Conservation (phyloP, 176 grass and related monocot species). For the Elaeis guineensis region DNA sequence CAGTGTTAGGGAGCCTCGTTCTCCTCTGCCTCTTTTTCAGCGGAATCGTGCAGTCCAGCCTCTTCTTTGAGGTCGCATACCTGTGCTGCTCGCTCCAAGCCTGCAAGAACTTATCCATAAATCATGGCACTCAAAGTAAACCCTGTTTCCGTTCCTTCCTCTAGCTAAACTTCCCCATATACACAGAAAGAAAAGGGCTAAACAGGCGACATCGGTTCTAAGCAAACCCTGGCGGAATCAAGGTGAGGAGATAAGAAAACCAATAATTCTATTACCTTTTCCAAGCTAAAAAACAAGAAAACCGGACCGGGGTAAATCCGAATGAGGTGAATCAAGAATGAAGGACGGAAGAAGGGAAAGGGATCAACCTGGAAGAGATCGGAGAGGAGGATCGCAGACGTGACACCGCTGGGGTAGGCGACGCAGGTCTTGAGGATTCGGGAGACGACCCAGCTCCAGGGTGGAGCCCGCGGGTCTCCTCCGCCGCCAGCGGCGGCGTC, state of each 20-base stretch:
- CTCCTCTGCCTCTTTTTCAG: constrained; percentile 51
- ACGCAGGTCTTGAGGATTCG: constrained; percentile 69
- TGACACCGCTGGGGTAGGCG: constrained; percentile 81
- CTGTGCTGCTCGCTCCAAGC: constrained; percentile 80
- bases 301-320: neutral
- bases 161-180: too few species aligned
- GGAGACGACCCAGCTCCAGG: constrained; percentile 73
- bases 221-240: too few species aligned
- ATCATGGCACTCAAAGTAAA: neutral
- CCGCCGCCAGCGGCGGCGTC: neutral
- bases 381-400: constrained; percentile 76
- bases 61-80: constrained; percentile 59
- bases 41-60: constrained; percentile 46
- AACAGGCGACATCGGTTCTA: too few species aligned
- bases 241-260: too few species aligned
- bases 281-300: neutral
- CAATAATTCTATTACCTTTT: too few species aligned
- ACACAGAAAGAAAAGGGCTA: too few species aligned
- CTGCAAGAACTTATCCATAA: constrained; percentile 21
- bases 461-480: constrained; percentile 5
- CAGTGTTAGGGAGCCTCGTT: constrained; percentile 46
- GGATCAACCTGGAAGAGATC: constrained; percentile 73
- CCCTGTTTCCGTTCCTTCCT: too few species aligned
- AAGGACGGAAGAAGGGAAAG: neutral
- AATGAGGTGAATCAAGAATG: neutral